Base-by-base conservation (phyloP, 2,329 filamentous ascomycete genomes). In the Diplocarpon rosae region DNA sequence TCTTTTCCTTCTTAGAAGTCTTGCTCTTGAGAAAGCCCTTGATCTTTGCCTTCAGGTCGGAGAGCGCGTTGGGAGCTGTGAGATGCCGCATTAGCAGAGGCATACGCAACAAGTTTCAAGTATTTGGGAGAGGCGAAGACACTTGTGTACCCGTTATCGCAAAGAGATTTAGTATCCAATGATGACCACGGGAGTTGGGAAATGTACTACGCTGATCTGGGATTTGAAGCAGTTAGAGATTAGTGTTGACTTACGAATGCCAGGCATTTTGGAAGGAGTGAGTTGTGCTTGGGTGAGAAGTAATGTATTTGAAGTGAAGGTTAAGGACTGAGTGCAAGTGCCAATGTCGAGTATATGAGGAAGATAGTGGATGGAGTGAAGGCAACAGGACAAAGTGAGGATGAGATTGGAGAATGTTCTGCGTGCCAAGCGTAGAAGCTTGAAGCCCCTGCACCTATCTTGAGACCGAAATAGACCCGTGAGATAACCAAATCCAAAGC, bases 21-120 rank as follows among this genome's bases (percentile, higher is more conserved):
- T 60, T 59, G 45, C 50, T 45, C 47, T 52, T 59, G 41, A 61
- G 48, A 20, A 60, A 27, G 37, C 47, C 34, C 59, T 62, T 62
- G 48, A 59, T 33, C 48, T 55, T 60, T 37, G 53, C 51, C 56
- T 59, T 62, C 43, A 62, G 38, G 36, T 52, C 46, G 13, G 46
- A 39, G 28, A 62, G 28, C 20, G 56, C 53, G 36, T 59, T 61
- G 45, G 59, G 58, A 50, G 59, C 59, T 62, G 37, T 28, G 32
- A 39, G 29, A 35, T 37, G 28, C 13, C 3, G 31, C 3, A 43
- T 53, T 46, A 53, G 51, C 46, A 47, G 20, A 45, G 40, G 24
- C 11, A 28, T 7, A 6, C 7, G 17, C 13, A 20, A 30, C 3
- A 24, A 14, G 16, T 41, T 13, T 37, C 30, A 40, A 13, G 28